These are phyloP conservation scores for Cadophora luteo-olivacea DNA, from an alignment of 2,329 filamentous ascomycete genomes.

Conservation along the genomic window DNA sequence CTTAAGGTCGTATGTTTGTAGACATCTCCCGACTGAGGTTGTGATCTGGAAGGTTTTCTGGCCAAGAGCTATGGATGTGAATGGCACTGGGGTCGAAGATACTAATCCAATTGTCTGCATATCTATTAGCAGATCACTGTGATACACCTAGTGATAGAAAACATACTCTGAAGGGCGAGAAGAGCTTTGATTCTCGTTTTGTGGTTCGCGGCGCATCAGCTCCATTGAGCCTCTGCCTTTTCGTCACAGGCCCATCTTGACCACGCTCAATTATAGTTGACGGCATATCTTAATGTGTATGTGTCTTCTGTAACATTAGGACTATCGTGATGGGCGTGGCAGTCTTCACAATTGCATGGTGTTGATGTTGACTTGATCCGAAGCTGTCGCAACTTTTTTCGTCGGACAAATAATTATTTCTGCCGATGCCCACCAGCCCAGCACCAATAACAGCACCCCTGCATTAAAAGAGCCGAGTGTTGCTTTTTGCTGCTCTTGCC, in stretches of 20 bases:
- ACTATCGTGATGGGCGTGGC: slow-evolving; percentile 10
- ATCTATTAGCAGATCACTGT: slow-evolving; percentile 29
- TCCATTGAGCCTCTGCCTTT: slow-evolving; percentile 74
- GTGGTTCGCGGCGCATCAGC: slow-evolving; percentile 49
- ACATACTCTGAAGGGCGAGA: slow-evolving; percentile 89
- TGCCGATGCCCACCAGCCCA: not conserved
- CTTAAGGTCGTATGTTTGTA: slow-evolving; percentile 96
- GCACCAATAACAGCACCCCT: too few relatives aligned
- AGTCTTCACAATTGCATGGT: slow-evolving; percentile 7
- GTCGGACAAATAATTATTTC: slow-evolving; percentile 13
- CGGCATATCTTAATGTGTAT: slow-evolving; percentile 49
- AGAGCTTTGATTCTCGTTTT: slow-evolving; percentile 74
- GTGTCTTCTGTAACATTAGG: not conserved
- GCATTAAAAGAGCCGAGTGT: not conserved
- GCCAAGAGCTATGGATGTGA: slow-evolving; percentile 85
- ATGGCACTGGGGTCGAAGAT: slow-evolving; percentile 88
- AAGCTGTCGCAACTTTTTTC: slow-evolving; percentile 15
- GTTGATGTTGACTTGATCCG: not conserved
- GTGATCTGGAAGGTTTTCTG: slow-evolving; percentile 98
- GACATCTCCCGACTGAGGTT: slow-evolving; percentile 85
- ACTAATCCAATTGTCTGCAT: slow-evolving; percentile 87
- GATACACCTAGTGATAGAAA: not conserved
- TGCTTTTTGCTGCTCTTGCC: not conserved
- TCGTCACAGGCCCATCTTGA: slow-evolving; percentile 68
- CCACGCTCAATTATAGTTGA: slow-evolving; percentile 48